A percentile compares a stretch with the other conserved stretches of the same genome.
Evolutionary conservation across 148 eudicot genomes (phyloP).

Genomic region (Vaccinium corymbosum): DNA sequence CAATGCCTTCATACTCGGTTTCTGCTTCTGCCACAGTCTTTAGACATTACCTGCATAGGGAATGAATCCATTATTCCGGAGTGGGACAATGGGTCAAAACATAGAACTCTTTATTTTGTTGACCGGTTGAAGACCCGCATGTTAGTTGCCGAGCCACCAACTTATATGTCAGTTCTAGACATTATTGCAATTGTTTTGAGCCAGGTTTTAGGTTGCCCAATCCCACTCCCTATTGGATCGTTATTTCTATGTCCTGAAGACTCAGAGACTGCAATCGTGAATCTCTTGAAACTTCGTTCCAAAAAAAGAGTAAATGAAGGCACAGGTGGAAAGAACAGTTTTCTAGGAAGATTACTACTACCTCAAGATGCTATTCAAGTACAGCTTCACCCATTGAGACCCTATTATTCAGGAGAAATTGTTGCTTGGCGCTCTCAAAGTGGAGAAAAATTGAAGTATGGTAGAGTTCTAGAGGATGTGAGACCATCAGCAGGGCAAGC

Average conservation of each 20-base stretch:
- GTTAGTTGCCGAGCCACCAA: constrained; percentile 85
- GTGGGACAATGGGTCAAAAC: constrained; percentile 54
- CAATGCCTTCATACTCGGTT: constrained; percentile 69
- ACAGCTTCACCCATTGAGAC: constrained; percentile 95
- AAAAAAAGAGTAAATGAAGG: constrained; percentile 37
- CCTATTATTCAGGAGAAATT: constrained; percentile 89
- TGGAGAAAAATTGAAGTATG: constrained; percentile 95
- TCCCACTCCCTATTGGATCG: constrained; percentile 68
- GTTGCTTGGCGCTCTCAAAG: constrained; percentile 90
- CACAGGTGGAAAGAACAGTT: constrained; percentile 38
- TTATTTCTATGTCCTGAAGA: constrained; percentile 76
- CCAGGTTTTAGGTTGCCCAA: constrained; percentile 62
- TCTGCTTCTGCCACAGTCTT: constrained; percentile 63
- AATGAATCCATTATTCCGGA: constrained; percentile 62
- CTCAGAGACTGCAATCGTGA: constrained; percentile 62
- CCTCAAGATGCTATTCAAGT: constrained; percentile 89
- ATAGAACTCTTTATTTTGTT: constrained; percentile 72
- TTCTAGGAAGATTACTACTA: constrained; percentile 67
- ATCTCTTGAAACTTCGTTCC: constrained; percentile 62
- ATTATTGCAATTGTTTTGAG: constrained; percentile 70
- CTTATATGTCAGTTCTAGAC: constrained; percentile 68
- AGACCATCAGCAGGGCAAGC: constrained; percentile 96
- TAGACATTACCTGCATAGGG: constrained; percentile 61
- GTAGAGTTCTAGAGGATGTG: constrained; percentile 82
- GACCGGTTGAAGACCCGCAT: constrained; percentile 44